These are phyloP conservation scores for Leishmania arabica DNA, from an alignment of 208 protist genomes.

Conservation along the genomic window DNA sequence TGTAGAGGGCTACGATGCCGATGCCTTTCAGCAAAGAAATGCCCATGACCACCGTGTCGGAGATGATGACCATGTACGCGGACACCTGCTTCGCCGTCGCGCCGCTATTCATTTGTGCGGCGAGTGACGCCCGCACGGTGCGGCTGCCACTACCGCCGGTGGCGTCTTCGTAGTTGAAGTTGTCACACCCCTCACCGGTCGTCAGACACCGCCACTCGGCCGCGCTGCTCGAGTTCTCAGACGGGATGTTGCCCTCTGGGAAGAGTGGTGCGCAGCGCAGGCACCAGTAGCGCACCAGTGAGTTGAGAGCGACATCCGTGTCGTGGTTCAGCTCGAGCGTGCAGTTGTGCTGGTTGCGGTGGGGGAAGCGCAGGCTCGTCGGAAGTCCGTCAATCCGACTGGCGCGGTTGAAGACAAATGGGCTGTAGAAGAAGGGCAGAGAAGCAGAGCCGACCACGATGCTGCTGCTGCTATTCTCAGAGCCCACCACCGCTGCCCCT, in stretches of 20 bases:
- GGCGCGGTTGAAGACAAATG: conserved; percentile 62
- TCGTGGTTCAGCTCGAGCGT: conserved; percentile 51
- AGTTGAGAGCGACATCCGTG: conserved; percentile 31
- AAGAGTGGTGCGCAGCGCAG: conserved; percentile 72
- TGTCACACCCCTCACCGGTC: conserved; percentile 31
- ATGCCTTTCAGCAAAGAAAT: conserved; percentile 64
- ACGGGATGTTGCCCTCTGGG: conserved; percentile 56
- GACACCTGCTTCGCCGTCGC: conserved; percentile 8
- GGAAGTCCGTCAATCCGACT: conserved; percentile 25
- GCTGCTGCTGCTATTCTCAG: conserved; percentile 8
- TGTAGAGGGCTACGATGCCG: conserved; percentile 82
- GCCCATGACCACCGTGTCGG: conserved; percentile 50
- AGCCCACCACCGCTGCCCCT: not conserved
- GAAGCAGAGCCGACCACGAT: conserved; percentile 7
- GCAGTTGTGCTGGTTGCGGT: conserved; percentile 54
- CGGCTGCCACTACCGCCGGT: not conserved
- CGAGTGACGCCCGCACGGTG: conserved; percentile 1
- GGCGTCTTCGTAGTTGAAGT: conserved; percentile 55
- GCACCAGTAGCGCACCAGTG: conserved; percentile 67
- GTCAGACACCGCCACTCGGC: conserved; percentile 60
- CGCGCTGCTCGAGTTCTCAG: conserved; percentile 24
- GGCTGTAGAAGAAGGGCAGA: conserved; percentile 49
- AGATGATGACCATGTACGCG: conserved; percentile 64
- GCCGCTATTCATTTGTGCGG: not conserved
- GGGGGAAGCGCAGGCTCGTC: conserved; percentile 7